Conservation (phyloP, 2,329 filamentous ascomycete genomes). For the Podosphaera fusca region DNA sequence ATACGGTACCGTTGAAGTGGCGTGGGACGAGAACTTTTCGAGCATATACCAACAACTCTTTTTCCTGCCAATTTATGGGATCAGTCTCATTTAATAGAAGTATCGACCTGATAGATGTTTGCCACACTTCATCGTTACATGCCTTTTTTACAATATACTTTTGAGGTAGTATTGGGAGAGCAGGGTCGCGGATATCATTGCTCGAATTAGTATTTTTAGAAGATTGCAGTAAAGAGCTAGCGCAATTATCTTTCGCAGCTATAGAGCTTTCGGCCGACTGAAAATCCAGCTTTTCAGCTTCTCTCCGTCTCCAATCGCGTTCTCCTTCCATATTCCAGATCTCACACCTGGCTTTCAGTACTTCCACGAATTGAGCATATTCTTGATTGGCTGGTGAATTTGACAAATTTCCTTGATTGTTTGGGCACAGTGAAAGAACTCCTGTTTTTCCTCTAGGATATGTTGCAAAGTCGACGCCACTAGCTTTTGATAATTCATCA, state of each 20-base stretch:
- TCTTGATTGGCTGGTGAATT: constrained; percentile 38
- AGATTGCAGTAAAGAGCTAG: background rate
- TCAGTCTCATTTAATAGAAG: constrained; percentile 7
- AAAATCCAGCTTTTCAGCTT: constrained; percentile 19
- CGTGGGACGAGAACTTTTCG: constrained; percentile 35
- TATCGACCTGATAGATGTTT: constrained; percentile 5
- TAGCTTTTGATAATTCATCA: constrained; percentile 55
- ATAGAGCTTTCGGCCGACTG: constrained; percentile 12
- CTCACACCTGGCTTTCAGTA: constrained; percentile 55
- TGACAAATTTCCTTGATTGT: constrained; percentile 14
- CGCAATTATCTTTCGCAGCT: background rate
- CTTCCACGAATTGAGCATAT: constrained; percentile 53
- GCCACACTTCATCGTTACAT: constrained; percentile 10
- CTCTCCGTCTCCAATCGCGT: constrained; percentile 44
- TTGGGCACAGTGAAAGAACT: constrained; percentile 23
- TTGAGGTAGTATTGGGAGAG: constrained; percentile 6
- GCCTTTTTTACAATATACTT: constrained; percentile 11
- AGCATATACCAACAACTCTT: constrained; percentile 33
- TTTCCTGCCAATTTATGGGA: constrained; percentile 21
- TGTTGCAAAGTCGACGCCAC: constrained; percentile 39
- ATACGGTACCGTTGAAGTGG: constrained; percentile 31
- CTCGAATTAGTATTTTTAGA: constrained; percentile 1
- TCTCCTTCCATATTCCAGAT: constrained; percentile 66
- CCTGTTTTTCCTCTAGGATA: constrained; percentile 29
- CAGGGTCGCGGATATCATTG: background rate